Conservation (phyloP, 441 rosid genomes). For the Hypseocharis bilobata region DNA sequence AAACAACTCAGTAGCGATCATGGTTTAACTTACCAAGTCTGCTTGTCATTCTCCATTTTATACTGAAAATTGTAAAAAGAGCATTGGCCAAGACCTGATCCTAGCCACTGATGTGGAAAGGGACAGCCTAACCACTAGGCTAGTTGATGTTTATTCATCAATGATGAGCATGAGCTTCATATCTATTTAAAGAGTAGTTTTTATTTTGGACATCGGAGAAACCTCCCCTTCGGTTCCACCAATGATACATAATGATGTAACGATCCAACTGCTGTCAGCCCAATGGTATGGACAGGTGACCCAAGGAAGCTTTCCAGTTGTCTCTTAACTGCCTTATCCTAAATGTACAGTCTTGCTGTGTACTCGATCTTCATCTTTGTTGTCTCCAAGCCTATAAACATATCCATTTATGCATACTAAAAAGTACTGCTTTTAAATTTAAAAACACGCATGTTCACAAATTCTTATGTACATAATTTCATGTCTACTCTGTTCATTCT, state of each 20-base stretch:
- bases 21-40: neutral
- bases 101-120: neutral
- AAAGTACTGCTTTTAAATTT: neutral
- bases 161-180: no score
- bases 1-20: neutral
- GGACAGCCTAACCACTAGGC: neutral
- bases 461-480: neutral
- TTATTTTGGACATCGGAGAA: neutral
- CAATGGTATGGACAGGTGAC: neutral
- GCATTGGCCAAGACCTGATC: neutral
- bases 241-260: neutral
- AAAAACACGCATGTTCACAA: neutral
- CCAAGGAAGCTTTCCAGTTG: neutral
- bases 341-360: neutral
- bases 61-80: neutral
- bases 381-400: neutral
- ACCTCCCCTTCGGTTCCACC: neutral
- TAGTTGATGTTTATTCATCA: neutral
- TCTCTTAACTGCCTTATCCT: neutral
- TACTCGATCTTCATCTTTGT: neutral
- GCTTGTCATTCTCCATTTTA: no score
- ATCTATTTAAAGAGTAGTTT: no score
- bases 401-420: neutral
- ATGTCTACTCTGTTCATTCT: constrained; percentile 9
- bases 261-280: neutral